Evolutionary conservation across 176 grass and related monocot species (phyloP), one percentile per base, ranked within the genome.

Genomic region (Canna indica): DNA sequence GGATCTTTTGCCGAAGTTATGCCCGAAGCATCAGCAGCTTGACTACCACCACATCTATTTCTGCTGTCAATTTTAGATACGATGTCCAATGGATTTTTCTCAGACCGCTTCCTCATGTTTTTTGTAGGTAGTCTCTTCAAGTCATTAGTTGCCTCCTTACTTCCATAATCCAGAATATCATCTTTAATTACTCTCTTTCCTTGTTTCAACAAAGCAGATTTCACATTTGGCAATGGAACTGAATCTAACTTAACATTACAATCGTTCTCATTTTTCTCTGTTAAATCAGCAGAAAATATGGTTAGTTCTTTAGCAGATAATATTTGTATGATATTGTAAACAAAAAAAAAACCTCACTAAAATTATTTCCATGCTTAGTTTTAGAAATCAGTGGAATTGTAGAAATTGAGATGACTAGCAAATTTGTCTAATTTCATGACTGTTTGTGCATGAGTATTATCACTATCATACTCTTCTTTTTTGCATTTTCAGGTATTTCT

Each of bases 1-100:
- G 78, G 72, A 78, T 99, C 94, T 75, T 90, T 99, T 60, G 80
- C 77, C 0, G 94, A 99, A 24, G 94, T 99, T 83, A 99, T 52
- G 26, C 89, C 89, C 35, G 88, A 92, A 47, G 47, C 86, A 73
- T 97, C 94, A 28, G 89, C 86, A 64, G 78, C 69, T 89, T 91
- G 83, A 57, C 54, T 85, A 22, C 88, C 82, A 73, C 82, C 82
- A 73, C 82, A 69, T 76, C 48, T 85, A 42, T 13, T 80, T 71
- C 73, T 91, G 67, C 16, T 79, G 36, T 86, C 84, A 69, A 74
- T 66, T 71, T 79, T 90, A 66, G 62, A 77, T 57, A 36, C 6
- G 22, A 22, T 47, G 33, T 75, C 73, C 66, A 62, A 27, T 56
- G 80, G 74, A 29, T 46, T 78, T 79, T 71, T 78, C 17, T 65